Evolutionary conservation across 345 rosid species (phyloP).

Genomic region (Eucalyptus curtisii): DNA sequence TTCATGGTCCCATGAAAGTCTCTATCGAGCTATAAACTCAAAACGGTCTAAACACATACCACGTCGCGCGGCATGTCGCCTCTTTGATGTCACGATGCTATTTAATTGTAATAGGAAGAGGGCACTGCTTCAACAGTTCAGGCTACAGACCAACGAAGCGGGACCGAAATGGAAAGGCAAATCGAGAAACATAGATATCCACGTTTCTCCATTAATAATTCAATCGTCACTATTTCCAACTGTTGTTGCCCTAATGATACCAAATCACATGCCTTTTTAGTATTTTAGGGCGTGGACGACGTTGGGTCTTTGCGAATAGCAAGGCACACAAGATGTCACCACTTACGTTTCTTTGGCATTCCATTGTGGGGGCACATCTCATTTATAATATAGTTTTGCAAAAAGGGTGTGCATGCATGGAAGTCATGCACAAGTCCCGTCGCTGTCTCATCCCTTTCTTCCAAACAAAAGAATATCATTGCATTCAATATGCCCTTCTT

Average conservation of each 20-base stretch:
- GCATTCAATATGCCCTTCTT: not conserved
- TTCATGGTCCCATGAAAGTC: not conserved
- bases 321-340: not conserved
- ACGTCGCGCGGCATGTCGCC: not conserved
- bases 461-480: not conserved
- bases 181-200: not conserved
- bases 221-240: not conserved
- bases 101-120: not conserved
- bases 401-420: not conserved
- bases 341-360: not conserved
- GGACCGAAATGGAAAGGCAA: not conserved
- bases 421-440: not conserved
- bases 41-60: not conserved
- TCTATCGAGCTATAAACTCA: not conserved
- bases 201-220: not conserved
- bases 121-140: not conserved
- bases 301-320: not conserved
- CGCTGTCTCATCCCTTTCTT: not conserved
- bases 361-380: not conserved
- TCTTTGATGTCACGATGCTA: not conserved
- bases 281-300: not conserved
- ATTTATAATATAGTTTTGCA: not conserved
- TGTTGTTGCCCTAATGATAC: not conserved
- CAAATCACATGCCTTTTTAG: not conserved
- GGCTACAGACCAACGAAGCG: not conserved